phyloP scores from a whole-genome alignment of 116 monocot species.

The Phalaenopsis hybrid region DNA sequence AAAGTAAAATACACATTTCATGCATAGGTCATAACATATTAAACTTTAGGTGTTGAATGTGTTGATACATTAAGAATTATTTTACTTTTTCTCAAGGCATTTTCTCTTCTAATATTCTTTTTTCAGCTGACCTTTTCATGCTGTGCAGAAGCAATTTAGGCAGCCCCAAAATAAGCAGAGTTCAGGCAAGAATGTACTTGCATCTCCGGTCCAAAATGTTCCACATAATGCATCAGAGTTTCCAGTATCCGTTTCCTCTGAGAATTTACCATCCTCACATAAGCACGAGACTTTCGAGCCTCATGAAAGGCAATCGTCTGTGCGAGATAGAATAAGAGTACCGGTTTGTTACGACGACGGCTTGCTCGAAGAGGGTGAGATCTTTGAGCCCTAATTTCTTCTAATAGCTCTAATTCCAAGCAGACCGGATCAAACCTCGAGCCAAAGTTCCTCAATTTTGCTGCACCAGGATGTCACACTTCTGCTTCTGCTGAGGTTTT shows the following conservation, averaged over 20 bases:
- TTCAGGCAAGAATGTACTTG: conserved; percentile 14
- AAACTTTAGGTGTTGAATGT: too few species aligned
- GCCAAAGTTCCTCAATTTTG: too few species aligned
- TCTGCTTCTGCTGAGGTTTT: too few species aligned
- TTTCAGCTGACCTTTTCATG: neutral
- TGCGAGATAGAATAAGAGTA: conserved; percentile 51
- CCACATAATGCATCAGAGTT: conserved; percentile 6
- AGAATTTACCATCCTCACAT: neutral
- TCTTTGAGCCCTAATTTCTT: conserved; percentile 21
- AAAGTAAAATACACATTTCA: too few species aligned
- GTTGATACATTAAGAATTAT: too few species aligned
- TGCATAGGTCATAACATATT: too few species aligned
- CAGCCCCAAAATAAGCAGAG: conserved; percentile 18
- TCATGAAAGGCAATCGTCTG: conserved; percentile 19
- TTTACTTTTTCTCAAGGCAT: too few species aligned
- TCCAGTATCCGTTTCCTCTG: conserved; percentile 17
- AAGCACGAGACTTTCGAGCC: too few species aligned
- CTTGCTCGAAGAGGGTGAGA: conserved; percentile 85
- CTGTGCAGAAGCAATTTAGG: conserved; percentile 64
- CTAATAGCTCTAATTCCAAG: neutral
- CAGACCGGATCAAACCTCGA: too few species aligned
- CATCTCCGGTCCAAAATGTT: neutral
- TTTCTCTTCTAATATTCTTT: neutral
- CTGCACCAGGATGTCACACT: too few species aligned
- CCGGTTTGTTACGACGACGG: conserved; percentile 66